A percentile compares a stretch with the other conserved stretches of the same genome.
Evolutionary conservation across 352 stramenopile genomes (phyloP).

Genomic region (Phytophthora gonapodyides): DNA sequence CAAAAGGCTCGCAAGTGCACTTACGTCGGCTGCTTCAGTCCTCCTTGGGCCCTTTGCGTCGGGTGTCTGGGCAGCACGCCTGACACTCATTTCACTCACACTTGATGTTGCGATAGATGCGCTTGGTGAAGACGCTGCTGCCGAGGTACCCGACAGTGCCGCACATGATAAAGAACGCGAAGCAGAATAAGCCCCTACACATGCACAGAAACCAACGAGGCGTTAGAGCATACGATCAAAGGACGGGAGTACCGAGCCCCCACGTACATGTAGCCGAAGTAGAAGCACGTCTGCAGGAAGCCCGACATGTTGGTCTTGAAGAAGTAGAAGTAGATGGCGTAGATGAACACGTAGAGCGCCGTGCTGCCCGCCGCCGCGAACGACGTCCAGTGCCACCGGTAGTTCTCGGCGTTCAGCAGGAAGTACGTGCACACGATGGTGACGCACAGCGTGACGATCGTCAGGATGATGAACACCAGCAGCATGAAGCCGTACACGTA

Average conservation of each 20-base stretch:
- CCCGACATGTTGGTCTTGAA: conserved; percentile 99
- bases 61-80: conserved; percentile 14
- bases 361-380: conserved; percentile 95
- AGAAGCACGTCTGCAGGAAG: conserved; percentile 98
- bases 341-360: conserved; percentile 98
- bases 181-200: conserved; percentile 89
- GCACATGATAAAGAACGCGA: conserved; percentile 93
- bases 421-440: conserved; percentile 99
- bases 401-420: conserved; percentile 98
- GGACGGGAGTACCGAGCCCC: background rate
- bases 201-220: conserved; percentile 6
- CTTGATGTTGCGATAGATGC: conserved; percentile 97
- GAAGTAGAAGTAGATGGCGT: conserved; percentile 99
- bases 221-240: conserved; percentile 1
- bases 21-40: conserved; percentile 19
- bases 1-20: conserved; percentile 24
- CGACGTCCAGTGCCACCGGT: conserved; percentile 99
- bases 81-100: conserved; percentile 79
- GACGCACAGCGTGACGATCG: conserved; percentile 97
- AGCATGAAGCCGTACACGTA: conserved; percentile 99
- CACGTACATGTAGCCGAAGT: conserved; percentile 98
- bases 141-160: conserved; percentile 91
- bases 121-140: conserved; percentile 93
- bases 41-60: conserved; percentile 20
- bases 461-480: conserved; percentile 97